Evolutionary conservation across 2,329 filamentous ascomycete genomes (phyloP).

Genomic region (Balansia obtecta): DNA sequence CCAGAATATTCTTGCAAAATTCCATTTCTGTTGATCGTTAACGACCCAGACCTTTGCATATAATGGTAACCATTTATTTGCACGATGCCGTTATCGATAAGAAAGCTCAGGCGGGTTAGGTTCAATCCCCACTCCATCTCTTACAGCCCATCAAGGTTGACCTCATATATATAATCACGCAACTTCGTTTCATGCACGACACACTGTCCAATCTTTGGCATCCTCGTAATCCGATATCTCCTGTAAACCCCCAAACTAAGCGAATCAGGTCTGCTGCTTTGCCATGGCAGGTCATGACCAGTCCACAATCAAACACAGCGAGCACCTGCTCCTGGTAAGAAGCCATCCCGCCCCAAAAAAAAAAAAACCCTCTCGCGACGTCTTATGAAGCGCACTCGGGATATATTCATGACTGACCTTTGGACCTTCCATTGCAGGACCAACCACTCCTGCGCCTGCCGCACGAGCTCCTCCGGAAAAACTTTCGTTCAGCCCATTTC

Average conservation of each 20-base stretch:
- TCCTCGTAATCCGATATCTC: not conserved
- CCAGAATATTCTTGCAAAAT: not conserved
- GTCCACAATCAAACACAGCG: constrained; percentile 59
- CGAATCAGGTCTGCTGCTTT: constrained; percentile 1
- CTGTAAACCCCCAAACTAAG: not conserved
- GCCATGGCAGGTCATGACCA: constrained; percentile 49
- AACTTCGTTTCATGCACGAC: not conserved
- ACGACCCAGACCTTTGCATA: too few relatives aligned
- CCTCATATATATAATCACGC: not conserved
- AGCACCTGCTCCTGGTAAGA: constrained; percentile 61
- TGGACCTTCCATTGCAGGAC: constrained; percentile 44
- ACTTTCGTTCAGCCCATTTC: constrained; percentile 78
- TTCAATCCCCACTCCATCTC: not conserved
- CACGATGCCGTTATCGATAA: constrained; percentile 5
- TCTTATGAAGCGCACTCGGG: not conserved
- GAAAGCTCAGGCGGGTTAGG: not conserved
- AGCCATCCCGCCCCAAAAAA: not conserved
- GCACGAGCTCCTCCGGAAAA: constrained; percentile 84
- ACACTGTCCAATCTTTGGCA: not conserved
- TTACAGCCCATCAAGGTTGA: not conserved
- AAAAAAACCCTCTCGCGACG: not conserved
- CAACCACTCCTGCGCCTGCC: constrained; percentile 89
- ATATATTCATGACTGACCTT: not conserved
- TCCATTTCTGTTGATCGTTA: too few relatives aligned
- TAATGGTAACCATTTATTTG: too few relatives aligned